These are phyloP conservation scores for Aspergillus ochraceus DNA, from an alignment of 2,329 filamentous ascomycete species.

Conservation along the genomic window DNA sequence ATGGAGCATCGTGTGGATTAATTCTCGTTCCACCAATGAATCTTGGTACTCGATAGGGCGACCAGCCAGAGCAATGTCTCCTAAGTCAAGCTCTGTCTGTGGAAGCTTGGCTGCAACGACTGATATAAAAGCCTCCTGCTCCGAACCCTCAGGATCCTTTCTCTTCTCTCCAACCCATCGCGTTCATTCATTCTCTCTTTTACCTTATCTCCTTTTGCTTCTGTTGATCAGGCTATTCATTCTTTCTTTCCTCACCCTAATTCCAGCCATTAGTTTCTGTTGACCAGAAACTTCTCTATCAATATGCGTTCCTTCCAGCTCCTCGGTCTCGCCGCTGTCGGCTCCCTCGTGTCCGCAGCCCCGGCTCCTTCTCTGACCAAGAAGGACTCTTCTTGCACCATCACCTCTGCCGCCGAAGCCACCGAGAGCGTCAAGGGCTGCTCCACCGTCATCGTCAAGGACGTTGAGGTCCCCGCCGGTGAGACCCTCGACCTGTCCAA, in stretches of 20 bases:
- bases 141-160: no score
- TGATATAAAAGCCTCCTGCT: neutral
- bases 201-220: conserved; percentile 10
- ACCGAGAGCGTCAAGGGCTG: conserved; percentile 53
- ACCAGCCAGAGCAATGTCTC: neutral
- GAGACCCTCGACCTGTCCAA: conserved; percentile 59
- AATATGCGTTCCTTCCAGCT: conserved; percentile 24
- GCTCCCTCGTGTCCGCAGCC: conserved; percentile 22
- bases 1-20: neutral
- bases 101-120: neutral
- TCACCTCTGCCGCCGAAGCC: conserved; percentile 53
- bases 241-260: conserved; percentile 2
- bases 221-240: conserved; percentile 22
- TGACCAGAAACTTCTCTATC: conserved; percentile 14
- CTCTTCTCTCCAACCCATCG: neutral
- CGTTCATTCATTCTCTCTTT: conserved; percentile 11
- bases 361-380: conserved; percentile 26
- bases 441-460: conserved; percentile 54
- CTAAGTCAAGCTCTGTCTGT: neutral
- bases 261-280: conserved; percentile 11
- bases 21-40: conserved; percentile 1
- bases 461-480: conserved; percentile 58
- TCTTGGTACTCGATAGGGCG: neutral
- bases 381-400: conserved; percentile 52
- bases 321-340: conserved; percentile 16